Conservation (phyloP, 306 rosid genomes). For the Acacia acuminata region DNA sequence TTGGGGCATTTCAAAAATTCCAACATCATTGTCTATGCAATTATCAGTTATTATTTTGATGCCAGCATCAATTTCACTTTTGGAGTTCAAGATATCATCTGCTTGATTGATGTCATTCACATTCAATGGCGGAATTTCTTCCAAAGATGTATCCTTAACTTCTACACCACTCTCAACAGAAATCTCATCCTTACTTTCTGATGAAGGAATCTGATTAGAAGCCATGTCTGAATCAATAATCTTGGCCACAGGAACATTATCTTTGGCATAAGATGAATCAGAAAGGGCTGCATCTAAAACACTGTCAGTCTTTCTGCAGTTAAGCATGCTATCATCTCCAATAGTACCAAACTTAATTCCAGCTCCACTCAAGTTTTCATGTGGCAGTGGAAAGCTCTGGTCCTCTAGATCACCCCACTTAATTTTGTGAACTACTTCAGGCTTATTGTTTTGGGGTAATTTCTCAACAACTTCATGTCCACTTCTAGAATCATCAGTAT, state of each 20-base stretch:
- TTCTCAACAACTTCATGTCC: conserved; percentile 47
- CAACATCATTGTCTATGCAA: conserved; percentile 32
- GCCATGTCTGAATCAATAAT: conserved; percentile 36
- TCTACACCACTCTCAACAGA: conserved; percentile 43
- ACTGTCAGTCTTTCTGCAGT: conserved; percentile 50
- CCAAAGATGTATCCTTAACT: conserved; percentile 36
- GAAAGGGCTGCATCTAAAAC: conserved; percentile 35
- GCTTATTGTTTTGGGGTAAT: conserved; percentile 41
- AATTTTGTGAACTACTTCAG: conserved; percentile 50
- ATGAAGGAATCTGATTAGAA: conserved; percentile 42
- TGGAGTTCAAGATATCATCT: conserved; percentile 34
- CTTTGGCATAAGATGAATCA: conserved; percentile 42
- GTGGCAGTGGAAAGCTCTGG: conserved; percentile 47
- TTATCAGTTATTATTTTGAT: conserved; percentile 38
- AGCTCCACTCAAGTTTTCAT: conserved; percentile 54
- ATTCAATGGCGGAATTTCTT: conserved; percentile 31
- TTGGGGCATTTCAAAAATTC: conserved; percentile 31
- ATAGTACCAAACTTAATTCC: conserved; percentile 93
- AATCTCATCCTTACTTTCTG: conserved; percentile 35
- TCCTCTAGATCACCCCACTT: conserved; percentile 73
- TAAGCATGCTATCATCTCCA: conserved; percentile 65
- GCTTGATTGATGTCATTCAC: conserved; percentile 41
- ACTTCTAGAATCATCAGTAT: conserved; percentile 42
- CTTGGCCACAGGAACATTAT: conserved; percentile 32
- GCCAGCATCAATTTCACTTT: conserved; percentile 41